Base-by-base conservation (phyloP, 768 basidiomycete genomes). In the Suillus bovinus region DNA sequence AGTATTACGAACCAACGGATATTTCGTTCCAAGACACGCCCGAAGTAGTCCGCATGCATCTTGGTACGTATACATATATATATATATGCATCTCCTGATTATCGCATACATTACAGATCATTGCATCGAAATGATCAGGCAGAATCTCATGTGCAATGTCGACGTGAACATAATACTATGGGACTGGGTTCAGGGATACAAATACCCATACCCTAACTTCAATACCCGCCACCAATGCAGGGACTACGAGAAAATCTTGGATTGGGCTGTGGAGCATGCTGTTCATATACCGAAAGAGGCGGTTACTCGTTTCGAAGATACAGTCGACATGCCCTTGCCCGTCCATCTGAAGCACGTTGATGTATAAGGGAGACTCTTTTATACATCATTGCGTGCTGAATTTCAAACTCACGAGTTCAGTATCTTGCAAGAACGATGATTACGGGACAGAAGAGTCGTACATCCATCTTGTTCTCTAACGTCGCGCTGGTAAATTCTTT, bases 91-190 rank as follows among this genome's bases (percentile, higher is more conserved):
- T 22, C 9, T 53, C 34, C 5, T 53, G 29, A 50, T 41, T 24
- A n/a, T 46, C 0, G 3, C 11, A 29, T 46, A 29, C 24, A 14
- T 6, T 13, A 24, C 24, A 64, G 62, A 63, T 24, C 52, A 50
- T 16, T 65, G 62, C 24, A 22, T 65, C 31, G 62, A 65, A 22
- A 34, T 55, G 39, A 34, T 63, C 44, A 52, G 62, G 14, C 61
- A 65, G 58, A 62, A 31, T 17, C 8, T 65, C 24, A 63, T 65
- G 62, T 65, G 64, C 39, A 59, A 59, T 34, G 50, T 54, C 14
- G 62, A 65, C 34, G 24, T 60, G 11, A 60, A 38, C 13, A 63
- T 63, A 55, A 59, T 65, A 6, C 11, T 34, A 11, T 65, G 62
- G 58, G 58, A 65, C 54, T 63, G 64, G 64, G 27, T 65, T 16